phyloP scores from a whole-genome alignment of 164 flowering plant genomes.

The Magnolia officinalis region DNA sequence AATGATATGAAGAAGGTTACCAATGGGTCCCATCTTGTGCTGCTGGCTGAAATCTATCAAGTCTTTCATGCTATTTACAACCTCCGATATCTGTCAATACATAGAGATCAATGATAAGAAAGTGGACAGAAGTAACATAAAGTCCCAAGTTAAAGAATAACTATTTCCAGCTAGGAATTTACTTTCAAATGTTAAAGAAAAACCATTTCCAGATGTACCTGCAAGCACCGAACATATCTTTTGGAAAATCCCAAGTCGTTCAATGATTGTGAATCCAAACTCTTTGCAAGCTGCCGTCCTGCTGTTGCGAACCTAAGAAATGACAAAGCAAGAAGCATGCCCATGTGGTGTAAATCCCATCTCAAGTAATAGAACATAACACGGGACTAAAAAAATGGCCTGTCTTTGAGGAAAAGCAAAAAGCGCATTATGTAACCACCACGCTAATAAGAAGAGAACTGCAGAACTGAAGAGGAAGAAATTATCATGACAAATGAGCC shows the following conservation, averaged over 20 bases:
- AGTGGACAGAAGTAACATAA: background rate
- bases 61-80: constrained; percentile 92
- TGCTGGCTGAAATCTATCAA: constrained; percentile 76
- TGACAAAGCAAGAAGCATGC: background rate
- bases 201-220: constrained; percentile 37
- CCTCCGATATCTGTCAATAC: constrained; percentile 82
- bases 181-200: background rate
- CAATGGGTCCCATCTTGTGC: constrained; percentile 74
- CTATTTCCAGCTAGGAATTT: background rate
- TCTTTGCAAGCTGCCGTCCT: constrained; percentile 81
- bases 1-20: constrained; percentile 34
- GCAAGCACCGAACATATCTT: constrained; percentile 92
- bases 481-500: background rate
- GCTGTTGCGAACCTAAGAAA: constrained; percentile 72
- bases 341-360: background rate
- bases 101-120: background rate
- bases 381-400: too few relatives aligned
- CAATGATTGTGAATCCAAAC: constrained; percentile 76
- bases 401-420: background rate
- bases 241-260: constrained; percentile 97
- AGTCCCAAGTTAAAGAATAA: background rate
- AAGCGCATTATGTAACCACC: background rate
- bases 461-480: background rate
- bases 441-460: background rate
- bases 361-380: background rate